A percentile compares a stretch with the other conserved stretches of the same genome.
These are phyloP conservation scores for Phyllosticta capitalensis DNA, from an alignment of 2,329 filamentous ascomycete genomes.

Conservation along the genomic window DNA sequence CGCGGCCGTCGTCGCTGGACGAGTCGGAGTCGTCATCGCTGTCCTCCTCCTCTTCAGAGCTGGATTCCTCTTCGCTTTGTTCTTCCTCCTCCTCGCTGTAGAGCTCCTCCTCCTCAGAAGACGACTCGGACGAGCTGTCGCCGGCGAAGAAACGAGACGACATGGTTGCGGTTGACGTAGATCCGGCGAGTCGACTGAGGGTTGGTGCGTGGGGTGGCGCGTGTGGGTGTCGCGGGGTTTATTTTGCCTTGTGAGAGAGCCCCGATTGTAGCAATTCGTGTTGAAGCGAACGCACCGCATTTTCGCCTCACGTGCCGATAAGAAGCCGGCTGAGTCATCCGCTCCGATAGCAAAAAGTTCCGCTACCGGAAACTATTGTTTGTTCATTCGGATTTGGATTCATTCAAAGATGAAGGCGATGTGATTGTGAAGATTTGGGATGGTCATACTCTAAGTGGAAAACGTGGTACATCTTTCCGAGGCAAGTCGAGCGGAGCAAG, in stretches of 20 bases:
- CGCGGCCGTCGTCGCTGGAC: constrained; percentile 48
- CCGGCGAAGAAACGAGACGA: constrained; percentile 96
- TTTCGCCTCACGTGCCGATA: constrained; percentile 4
- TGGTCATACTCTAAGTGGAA: no score
- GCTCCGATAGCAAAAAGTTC: no score
- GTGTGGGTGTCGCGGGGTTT: constrained; percentile 7
- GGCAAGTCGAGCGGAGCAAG: no score
- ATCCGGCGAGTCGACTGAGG: constrained; percentile 6
- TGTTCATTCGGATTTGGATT: no score
- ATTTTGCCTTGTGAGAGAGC: constrained; percentile 11
- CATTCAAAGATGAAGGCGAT: no score
- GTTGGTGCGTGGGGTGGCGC: constrained; percentile 6
- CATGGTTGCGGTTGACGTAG: constrained; percentile 18
- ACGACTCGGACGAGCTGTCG: constrained; percentile 94
- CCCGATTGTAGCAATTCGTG: constrained; percentile 1
- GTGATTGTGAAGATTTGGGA: no score
- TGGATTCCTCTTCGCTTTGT: constrained; percentile 46
- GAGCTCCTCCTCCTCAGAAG: constrained; percentile 87
- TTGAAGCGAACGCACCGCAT: constrained; percentile 7
- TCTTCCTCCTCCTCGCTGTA: constrained; percentile 70
- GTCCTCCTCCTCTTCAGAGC: constrained; percentile 51
- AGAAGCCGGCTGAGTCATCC: no score
- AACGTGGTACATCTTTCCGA: no score
- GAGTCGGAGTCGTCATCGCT: constrained; percentile 47
- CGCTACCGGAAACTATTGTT: no score